Conservation (phyloP, 2,329 filamentous ascomycete genomes). For the Cladosporium austrohemisphaericum region DNA sequence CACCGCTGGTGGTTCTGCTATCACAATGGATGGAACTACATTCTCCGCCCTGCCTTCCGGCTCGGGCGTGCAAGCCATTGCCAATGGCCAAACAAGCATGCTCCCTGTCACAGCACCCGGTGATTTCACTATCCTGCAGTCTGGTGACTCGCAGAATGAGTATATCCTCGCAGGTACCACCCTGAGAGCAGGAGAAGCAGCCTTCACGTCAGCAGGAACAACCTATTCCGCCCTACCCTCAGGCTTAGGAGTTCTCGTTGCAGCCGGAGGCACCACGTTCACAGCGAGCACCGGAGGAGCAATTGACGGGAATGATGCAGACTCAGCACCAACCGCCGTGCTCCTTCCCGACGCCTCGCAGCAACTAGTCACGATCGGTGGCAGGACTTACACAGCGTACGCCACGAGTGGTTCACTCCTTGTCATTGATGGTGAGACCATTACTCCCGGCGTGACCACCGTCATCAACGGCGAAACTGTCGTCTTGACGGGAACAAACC, state of each 20-base stretch:
- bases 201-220: background rate
- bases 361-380: constrained; percentile 6
- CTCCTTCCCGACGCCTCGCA: background rate
- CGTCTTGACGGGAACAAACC: background rate
- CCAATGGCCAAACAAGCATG: background rate
- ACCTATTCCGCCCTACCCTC: background rate
- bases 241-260: background rate
- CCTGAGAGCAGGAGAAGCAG: background rate
- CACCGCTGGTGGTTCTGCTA: background rate
- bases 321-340: background rate
- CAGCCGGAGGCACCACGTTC: background rate
- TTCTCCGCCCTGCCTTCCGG: constrained; percentile 6
- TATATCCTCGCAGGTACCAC: constrained; percentile 4
- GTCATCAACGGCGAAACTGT: constrained; percentile 7
- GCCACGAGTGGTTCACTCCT: background rate
- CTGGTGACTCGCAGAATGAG: background rate
- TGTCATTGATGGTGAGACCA: constrained; percentile 3
- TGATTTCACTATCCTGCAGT: background rate
- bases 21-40: background rate
- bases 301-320: background rate
- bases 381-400: constrained; percentile 1
- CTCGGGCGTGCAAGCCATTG: background rate
- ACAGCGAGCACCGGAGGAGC: background rate
- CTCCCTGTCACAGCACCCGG: background rate
- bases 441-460: background rate